Conservation (phyloP, 768 basidiomycete genomes). For the Crassisporium funariophilum region DNA sequence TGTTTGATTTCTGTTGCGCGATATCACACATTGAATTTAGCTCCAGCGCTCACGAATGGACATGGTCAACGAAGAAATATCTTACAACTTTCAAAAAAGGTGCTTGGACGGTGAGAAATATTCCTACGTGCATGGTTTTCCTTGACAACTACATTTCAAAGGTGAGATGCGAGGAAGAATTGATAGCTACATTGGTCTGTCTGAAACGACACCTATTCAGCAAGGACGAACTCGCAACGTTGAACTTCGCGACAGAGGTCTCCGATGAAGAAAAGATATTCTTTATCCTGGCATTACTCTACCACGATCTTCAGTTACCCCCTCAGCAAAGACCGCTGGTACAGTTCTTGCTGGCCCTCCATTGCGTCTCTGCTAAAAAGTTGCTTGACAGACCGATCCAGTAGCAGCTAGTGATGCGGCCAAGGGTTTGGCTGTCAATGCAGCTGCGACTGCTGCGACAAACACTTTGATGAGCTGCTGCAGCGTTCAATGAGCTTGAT, state of each 20-base stretch:
- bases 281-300: conserved; percentile 14
- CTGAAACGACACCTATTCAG: conserved; percentile 12
- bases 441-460: conserved; percentile 6
- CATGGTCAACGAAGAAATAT: conserved; percentile 16
- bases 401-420: conserved; percentile 5
- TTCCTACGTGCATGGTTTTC: conserved; percentile 1
- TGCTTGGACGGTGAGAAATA: conserved; percentile 15
- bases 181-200: conserved; percentile 12
- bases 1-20: neutral
- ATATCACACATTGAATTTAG: neutral
- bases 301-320: conserved; percentile 11
- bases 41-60: conserved; percentile 15
- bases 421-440: conserved; percentile 1
- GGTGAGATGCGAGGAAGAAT: conserved; percentile 11
- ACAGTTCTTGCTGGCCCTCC: neutral
- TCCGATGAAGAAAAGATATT: conserved; percentile 20
- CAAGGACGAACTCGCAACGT: conserved; percentile 17
- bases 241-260: conserved; percentile 13
- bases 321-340: conserved; percentile 11
- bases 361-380: neutral
- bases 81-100: conserved; percentile 5
- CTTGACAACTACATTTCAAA: neutral
- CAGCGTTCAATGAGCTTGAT: too few relatives aligned
- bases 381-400: conserved; percentile 1
- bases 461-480: too few relatives aligned